A percentile compares a stretch with the other conserved stretches of the same genome.
Conservation (phyloP, 805 yeast genomes). For the Candida chilensis region DNA sequence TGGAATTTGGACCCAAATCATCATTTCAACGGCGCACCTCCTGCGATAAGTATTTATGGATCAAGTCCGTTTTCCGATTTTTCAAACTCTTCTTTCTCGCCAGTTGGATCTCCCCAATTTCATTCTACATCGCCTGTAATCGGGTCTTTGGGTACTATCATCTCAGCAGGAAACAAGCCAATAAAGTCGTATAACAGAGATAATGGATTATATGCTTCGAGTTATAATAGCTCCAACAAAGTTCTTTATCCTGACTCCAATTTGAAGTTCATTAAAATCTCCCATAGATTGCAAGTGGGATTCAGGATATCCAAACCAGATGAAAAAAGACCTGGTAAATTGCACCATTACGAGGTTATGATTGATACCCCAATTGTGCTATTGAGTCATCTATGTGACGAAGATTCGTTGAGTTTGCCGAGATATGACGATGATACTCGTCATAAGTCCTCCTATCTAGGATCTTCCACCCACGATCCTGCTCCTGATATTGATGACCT, state of each 20-base stretch:
- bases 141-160: too few species aligned
- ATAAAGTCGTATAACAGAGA: conserved; percentile 21
- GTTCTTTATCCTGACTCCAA: conserved; percentile 63
- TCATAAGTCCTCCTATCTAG: too few species aligned
- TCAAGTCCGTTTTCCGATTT: too few species aligned
- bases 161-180: conserved; percentile 20
- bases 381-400: conserved; percentile 25
- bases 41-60: too few species aligned
- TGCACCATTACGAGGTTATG: conserved; percentile 73
- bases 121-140: neutral
- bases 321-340: conserved; percentile 26
- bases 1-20: too few species aligned
- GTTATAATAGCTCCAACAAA: too few species aligned
- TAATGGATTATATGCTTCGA: conserved; percentile 25
- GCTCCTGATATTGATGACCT: too few species aligned
- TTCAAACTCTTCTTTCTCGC: too few species aligned
- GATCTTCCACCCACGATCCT: too few species aligned
- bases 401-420: conserved; percentile 28
- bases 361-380: conserved; percentile 66
- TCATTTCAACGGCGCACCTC: too few species aligned
- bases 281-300: conserved; percentile 64
- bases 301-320: conserved; percentile 61
- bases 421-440: conserved; percentile 27
- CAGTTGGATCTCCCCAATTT: neutral
- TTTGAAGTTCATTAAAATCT: conserved; percentile 50